A percentile compares a stretch with the other conserved stretches of the same genome.
These are phyloP conservation scores for Agaricus subrufescens DNA, from an alignment of 768 basidiomycete species.

Conservation along the genomic window DNA sequence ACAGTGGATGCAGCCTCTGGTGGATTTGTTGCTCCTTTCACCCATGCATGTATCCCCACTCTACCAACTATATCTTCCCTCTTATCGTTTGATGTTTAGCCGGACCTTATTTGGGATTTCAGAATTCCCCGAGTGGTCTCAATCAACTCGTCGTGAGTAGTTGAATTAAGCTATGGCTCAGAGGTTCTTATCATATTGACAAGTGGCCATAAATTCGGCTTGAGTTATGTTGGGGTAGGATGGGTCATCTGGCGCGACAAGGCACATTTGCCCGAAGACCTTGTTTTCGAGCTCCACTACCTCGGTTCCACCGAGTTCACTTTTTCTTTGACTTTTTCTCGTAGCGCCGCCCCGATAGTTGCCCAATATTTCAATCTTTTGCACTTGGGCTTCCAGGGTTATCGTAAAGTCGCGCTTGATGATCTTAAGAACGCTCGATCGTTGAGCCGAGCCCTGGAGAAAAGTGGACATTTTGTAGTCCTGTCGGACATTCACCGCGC, in stretches of 20 bases:
- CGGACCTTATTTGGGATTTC: constrained; percentile 61
- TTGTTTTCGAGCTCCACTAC: constrained; percentile 65
- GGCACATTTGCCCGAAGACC: constrained; percentile 58
- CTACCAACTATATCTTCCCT: constrained; percentile 16
- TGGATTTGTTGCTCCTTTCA: constrained; percentile 66
- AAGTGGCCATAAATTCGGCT: constrained; percentile 63
- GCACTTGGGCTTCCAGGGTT: constrained; percentile 56
- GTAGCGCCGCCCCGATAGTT: constrained; percentile 51
- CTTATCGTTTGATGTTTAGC: constrained; percentile 26
- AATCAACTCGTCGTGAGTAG: constrained; percentile 50
- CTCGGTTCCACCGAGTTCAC: constrained; percentile 67
- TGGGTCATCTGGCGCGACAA: constrained; percentile 69
- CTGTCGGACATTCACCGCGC: constrained; percentile 53
- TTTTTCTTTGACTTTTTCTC: constrained; percentile 48
- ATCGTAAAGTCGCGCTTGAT: constrained; percentile 40
- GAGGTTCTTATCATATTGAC: constrained; percentile 36
- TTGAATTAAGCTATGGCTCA: constrained; percentile 27
- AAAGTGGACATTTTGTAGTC: constrained; percentile 46
- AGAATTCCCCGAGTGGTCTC: constrained; percentile 55
- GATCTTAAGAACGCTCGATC: constrained; percentile 61
- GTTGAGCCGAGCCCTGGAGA: constrained; percentile 57
- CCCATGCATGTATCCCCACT: constrained; percentile 21
- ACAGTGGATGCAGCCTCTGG: constrained; percentile 62
- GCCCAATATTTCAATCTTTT: constrained; percentile 63
- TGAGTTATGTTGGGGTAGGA: constrained; percentile 56